Percentiles rank a stretch among this genome's conserved stretches.
Conservation (phyloP, 2,329 filamentous ascomycete genomes). For the Bipolaris gigantea region DNA sequence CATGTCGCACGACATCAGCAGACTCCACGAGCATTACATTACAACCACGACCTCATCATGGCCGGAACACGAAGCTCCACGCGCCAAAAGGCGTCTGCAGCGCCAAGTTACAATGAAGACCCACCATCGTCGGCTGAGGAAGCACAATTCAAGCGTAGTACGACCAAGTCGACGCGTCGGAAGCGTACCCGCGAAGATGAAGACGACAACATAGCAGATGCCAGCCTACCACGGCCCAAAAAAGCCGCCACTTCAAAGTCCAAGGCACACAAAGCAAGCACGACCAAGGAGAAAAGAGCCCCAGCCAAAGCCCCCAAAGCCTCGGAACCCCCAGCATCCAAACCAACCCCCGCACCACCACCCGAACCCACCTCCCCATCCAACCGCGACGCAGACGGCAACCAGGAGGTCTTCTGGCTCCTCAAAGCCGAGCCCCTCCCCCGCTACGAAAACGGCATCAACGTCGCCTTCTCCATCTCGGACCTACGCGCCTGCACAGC, state of each 20-base stretch:
- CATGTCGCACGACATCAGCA: not conserved
- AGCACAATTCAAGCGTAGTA: conserved; percentile 23
- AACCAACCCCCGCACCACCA: conserved; percentile 13
- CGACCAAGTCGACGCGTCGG: conserved; percentile 28
- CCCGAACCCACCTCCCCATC: conserved; percentile 21
- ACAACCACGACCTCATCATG: conserved; percentile 21
- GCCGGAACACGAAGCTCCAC: conserved; percentile 35
- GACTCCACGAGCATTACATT: conserved; percentile 1
- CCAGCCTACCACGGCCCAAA: conserved; percentile 24
- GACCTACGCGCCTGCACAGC: conserved; percentile 72
- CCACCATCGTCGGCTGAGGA: conserved; percentile 21
- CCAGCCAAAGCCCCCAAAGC: not conserved
- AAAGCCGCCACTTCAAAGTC: conserved; percentile 20
- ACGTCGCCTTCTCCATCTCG: conserved; percentile 93
- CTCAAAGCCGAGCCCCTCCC: conserved; percentile 73
- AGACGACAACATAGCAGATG: conserved; percentile 11
- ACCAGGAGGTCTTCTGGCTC: conserved; percentile 50
- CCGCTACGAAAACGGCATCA: conserved; percentile 80
- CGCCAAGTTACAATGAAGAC: conserved; percentile 26
- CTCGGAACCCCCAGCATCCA: conserved; percentile 9
- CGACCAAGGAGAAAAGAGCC: not conserved
- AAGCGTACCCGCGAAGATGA: conserved; percentile 31
- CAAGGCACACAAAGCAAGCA: conserved; percentile 13
- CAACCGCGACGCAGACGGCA: conserved; percentile 32
- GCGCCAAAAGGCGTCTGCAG: conserved; percentile 25